These are phyloP conservation scores for Kandelia obovata DNA, from an alignment of 345 rosid species.

Conservation along the genomic window DNA sequence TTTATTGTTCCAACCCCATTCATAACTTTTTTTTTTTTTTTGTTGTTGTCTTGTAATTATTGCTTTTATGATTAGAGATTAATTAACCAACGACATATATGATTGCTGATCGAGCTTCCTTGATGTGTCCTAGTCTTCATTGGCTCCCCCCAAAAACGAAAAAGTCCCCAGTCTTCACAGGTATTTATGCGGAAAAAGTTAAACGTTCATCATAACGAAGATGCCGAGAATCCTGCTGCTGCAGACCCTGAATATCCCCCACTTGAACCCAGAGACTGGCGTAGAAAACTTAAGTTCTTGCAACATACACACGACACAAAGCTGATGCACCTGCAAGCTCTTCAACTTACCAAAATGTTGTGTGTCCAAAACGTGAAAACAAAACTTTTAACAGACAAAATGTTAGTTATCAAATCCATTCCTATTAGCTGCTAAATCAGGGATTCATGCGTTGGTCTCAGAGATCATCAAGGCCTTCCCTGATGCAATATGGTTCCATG, in stretches of 20 bases:
- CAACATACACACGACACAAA: background rate
- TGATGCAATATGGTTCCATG: background rate
- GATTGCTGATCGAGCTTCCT: too few relatives aligned
- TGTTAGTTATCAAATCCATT: background rate
- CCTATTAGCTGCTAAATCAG: background rate
- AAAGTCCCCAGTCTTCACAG: background rate
- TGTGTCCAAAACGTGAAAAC: background rate
- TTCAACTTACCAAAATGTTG: background rate
- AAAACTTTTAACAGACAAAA: background rate
- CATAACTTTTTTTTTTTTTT: too few relatives aligned
- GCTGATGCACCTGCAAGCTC: background rate
- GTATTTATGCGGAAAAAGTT: background rate
- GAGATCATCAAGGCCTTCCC: background rate
- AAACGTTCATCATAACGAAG: background rate
- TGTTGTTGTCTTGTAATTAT: too few relatives aligned
- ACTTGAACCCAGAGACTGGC: background rate
- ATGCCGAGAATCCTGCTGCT: background rate
- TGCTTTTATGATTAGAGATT: too few relatives aligned
- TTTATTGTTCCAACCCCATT: too few relatives aligned
- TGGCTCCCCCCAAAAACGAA: too few relatives aligned
- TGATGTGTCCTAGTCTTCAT: too few relatives aligned
- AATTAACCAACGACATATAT: too few relatives aligned
- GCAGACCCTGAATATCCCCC: background rate
- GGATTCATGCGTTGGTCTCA: background rate
- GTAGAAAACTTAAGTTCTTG: background rate